Evolutionary conservation across 768 basidiomycete species (phyloP), one percentile per base, ranked within the genome.

Genomic region (Serendipita sp.): DNA sequence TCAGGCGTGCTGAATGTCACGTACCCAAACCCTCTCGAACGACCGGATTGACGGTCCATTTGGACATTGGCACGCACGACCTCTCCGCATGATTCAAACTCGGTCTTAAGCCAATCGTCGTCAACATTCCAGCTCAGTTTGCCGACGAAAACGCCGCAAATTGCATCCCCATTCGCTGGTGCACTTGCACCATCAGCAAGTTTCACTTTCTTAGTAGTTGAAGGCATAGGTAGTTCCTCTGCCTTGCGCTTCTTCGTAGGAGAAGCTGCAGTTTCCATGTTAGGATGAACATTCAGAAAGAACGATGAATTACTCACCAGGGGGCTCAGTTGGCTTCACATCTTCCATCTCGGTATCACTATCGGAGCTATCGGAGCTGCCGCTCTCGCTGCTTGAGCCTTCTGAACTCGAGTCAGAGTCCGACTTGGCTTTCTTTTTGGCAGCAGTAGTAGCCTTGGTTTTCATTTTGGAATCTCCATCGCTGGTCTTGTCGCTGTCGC

Each of bases 81-180:
- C 76, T 94, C 89, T 62, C 96, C 96, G 70, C 86, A 93, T 64
- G 80, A 78, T 37, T 86, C 84, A 68, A 99, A 97, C 74, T 97
- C 95, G 73, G 86, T 81, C 58, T 86, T 83, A 67, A 98, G 85
- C 80, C 92, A 89, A 75, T 97, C 95, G 73, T 91, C 88, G 78
- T 97, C 95, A 67, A 98, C 88, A 73, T 89, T 90, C 94, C 94
- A 99, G 11, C 92, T 94, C 51, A 99, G 81, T 66, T 83, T 82
- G 64, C 95, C 95, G 68, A 99, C 92, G 71, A 94, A 98, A 70
- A 97, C 81, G 45, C 87, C 85, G 70, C 79, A 85, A 15, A 78
- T 77, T 65, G 84, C 80, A 68, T 82, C 80, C 0, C 75, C 71
- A 51, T 72, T 72, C 56, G 69, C 76, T 34, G 68, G 70, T 46